Evolutionary conservation across 73 alveolate species (phyloP), one percentile per base, ranked within the genome.

Genomic region (Breviolum minutum): DNA sequence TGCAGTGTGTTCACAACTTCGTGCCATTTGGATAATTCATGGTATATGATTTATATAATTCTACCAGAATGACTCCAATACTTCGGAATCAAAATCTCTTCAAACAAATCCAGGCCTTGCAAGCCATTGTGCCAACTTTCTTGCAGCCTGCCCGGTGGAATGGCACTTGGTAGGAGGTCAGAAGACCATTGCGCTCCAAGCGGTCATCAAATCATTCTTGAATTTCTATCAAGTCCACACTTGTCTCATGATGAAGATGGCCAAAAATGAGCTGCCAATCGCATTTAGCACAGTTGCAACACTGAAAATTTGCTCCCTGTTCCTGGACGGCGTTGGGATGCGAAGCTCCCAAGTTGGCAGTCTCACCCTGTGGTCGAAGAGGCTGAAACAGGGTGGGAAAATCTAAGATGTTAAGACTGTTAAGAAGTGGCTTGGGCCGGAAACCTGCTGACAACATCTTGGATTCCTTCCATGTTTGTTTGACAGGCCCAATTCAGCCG

Each of bases 101-200:
- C 74, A 11, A 68, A 68, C 6, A 17, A 17, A 30, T 61, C 86
- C 27, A 22, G 32, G 94, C 94, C 94, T 86, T 16, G 94, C 94
- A 29, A 86, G 94, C 94, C 94, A 86, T 63, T 86, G 94, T 17
- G 94, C 94, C 94, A 86, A 27, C 79, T 63, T 86, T 63, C 94
- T 24, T n/a, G 94, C 94, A 26, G 94, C 94, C 94, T 86, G 80
- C 30, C 77, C 54, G 54, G 54, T 40, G 54, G 54, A 40, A 40
- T 40, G 54, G 54, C 54, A 40, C 54, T 40, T 40, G 54, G 54
- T 40, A 40, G 54, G 54, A 40, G 54, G 54, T 40, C 54, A 40
- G 54, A 40, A 60, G n/a, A 24, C 26, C 12, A n/a, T n/a, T n/a
- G 54, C 76, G 0, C 54, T 22, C 77, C 24, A 22, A 68, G 77